Percentiles rank a stretch among this genome's conserved stretches.
Evolutionary conservation across 495 filamentous ascomycete genomes (phyloP).

Genomic region (Astrothelium subdiscretum): DNA sequence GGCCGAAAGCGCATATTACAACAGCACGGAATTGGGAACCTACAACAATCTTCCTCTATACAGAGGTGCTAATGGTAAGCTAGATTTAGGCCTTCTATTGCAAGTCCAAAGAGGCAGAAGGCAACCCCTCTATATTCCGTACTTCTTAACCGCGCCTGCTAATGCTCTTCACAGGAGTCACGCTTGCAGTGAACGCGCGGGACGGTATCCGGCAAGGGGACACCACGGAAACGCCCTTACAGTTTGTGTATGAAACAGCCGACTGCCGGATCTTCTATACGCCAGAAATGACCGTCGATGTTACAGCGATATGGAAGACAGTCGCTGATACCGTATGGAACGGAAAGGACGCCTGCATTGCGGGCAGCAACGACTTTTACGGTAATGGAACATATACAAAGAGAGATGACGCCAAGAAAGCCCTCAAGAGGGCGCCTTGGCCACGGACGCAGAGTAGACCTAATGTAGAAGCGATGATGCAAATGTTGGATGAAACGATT

Average conservation of each 20-base stretch:
- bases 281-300: slow-evolving; percentile 25
- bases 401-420: background rate
- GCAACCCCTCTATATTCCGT: background rate
- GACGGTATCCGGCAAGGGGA: slow-evolving; percentile 23
- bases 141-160: background rate
- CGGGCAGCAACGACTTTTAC: slow-evolving; percentile 3
- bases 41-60: slow-evolving; percentile 8
- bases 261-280: slow-evolving; percentile 28
- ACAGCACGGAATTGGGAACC: slow-evolving; percentile 7
- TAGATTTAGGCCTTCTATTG: background rate
- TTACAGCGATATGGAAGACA: slow-evolving; percentile 24
- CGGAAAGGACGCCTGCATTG: slow-evolving; percentile 9
- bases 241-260: slow-evolving; percentile 28
- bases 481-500: background rate
- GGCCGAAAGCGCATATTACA: slow-evolving; percentile 9
- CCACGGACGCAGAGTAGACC: background rate
- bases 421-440: background rate
- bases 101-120: background rate
- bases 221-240: slow-evolving; percentile 18
- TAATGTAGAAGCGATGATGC: background rate
- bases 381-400: background rate
- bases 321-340: slow-evolving; percentile 23
- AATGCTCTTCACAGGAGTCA: background rate
- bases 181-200: slow-evolving; percentile 17
- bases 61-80: background rate